Base-by-base conservation (phyloP, 176 grass and related monocot species). In the Chloris gayana region DNA sequence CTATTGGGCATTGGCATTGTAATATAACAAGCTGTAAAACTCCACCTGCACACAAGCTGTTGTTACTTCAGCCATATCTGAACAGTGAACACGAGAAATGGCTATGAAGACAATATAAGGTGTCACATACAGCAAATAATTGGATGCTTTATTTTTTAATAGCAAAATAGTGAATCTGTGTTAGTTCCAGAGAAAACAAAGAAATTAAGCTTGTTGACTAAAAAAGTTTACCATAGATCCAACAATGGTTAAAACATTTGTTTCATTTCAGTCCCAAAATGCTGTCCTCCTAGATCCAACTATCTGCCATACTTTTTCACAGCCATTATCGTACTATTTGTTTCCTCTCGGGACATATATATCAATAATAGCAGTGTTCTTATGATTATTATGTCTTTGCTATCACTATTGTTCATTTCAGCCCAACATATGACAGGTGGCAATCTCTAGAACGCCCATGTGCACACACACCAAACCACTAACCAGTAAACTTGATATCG, bases 401-500 rank as follows among this genome's bases (percentile, higher is more conserved):
- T 60, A 61, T 19, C 18, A 62, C 17, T 21, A 2, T 6, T 64
- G n/a, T n/a, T n/a, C n/a, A 62, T 8, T 7, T 27, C 3, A 61
- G 4, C 21, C 29, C 58, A 61, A 9, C 3, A 29, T 61, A 29
- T 29, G n/a, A 29, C n/a, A 33, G 47, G 29, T 9, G 9, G 26
- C 1, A 21, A 6, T 62, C 30, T 73, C 42, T 14, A 15, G 30
- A 75, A 7, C 19, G 4, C 33, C 47, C 5, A 22, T 49, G 51
- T 25, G 17, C 58, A 60, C n/a, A 72, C 22, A 81, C 31, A 7
- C 45, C 37, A 2, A 81, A 39, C 39, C 37, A 71, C 83, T 84
- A 53, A 94, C 91, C 95, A n/a, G 89, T 90, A 76, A 98, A 98
- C 77, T 91, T 89, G 60, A 98, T 85, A 75, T 94, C 89, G 26